Percentiles rank a stretch among this genome's conserved stretches.
phyloP scores from a whole-genome alignment of 805 yeast genomes.

The Candida orba region DNA sequence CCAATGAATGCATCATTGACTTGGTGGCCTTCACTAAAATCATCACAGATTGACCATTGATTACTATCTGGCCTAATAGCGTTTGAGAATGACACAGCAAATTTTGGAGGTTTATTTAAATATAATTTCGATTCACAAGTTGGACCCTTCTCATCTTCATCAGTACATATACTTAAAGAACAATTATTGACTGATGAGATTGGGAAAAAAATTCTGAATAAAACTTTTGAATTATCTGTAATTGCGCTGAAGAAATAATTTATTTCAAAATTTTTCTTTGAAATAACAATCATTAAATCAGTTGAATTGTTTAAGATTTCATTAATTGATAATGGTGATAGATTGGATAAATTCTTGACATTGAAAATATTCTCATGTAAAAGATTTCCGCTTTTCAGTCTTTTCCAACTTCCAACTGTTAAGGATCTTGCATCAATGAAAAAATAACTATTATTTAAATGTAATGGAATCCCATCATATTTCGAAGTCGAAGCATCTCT shows the following conservation, averaged over 20 bases:
- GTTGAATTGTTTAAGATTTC: conserved; percentile 56
- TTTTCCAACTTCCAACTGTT: conserved; percentile 76
- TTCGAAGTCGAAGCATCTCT: conserved; percentile 16
- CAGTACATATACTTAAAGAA: conserved; percentile 43
- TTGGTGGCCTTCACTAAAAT: conserved; percentile 78
- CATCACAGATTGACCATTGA: conserved; percentile 79
- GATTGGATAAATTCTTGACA: conserved; percentile 44
- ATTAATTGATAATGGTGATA: conserved; percentile 62
- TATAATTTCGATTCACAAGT: conserved; percentile 42
- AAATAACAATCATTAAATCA: conserved; percentile 62
- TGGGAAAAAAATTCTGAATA: conserved; percentile 70
- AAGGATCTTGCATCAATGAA: conserved; percentile 62
- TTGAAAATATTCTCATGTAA: conserved; percentile 28
- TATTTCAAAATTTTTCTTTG: conserved; percentile 63
- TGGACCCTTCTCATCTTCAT: conserved; percentile 22
- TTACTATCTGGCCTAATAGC: conserved; percentile 43
- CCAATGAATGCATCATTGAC: conserved; percentile 61
- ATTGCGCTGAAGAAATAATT: conserved; percentile 75
- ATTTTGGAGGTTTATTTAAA: conserved; percentile 59
- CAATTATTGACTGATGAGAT: conserved; percentile 52
- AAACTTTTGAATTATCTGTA: conserved; percentile 52
- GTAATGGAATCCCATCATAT: conserved; percentile 42
- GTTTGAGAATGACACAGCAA: conserved; percentile 67
- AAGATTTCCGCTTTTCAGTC: conserved; percentile 59
- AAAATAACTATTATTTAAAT: conserved; percentile 57